Conservation (phyloP, 2,329 filamentous ascomycete species). For the Epichloe coenophiala region DNA sequence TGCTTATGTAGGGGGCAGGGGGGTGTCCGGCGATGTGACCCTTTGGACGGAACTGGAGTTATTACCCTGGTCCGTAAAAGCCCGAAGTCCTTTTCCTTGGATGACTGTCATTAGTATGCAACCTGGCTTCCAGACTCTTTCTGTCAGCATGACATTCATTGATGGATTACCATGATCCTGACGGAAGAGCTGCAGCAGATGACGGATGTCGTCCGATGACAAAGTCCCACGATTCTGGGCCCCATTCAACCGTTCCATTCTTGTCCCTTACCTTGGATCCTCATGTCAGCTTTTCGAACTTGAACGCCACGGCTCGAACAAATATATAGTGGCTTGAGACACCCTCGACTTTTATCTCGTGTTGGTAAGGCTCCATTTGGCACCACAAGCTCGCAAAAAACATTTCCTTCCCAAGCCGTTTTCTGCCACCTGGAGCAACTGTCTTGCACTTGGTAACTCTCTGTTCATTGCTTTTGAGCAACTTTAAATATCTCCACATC, state of each 20-base stretch:
- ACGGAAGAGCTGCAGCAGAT: neutral
- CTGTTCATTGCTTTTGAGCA: neutral
- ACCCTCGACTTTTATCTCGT: neutral
- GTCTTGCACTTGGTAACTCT: neutral
- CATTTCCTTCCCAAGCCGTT: neutral
- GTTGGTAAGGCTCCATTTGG: neutral
- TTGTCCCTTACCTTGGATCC: neutral
- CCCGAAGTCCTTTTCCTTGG: neutral
- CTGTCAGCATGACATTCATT: conserved; percentile 1
- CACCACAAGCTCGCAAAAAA: neutral
- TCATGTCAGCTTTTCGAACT: neutral
- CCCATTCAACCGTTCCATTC: neutral
- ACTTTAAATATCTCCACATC: neutral
- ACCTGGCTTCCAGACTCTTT: neutral
- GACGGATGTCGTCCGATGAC: neutral
- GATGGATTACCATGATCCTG: neutral
- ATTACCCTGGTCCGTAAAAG: neutral
- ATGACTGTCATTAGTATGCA: neutral
- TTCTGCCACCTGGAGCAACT: neutral
- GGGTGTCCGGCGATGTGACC: neutral
- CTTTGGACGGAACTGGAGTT: neutral
- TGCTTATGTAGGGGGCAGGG: neutral
- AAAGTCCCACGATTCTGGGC: neutral
- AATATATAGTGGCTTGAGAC: conserved; percentile 6
- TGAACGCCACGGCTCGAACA: neutral